Base-by-base conservation (phyloP, 2,329 filamentous ascomycete species). In the Rhexocercosporidium sp. region DNA sequence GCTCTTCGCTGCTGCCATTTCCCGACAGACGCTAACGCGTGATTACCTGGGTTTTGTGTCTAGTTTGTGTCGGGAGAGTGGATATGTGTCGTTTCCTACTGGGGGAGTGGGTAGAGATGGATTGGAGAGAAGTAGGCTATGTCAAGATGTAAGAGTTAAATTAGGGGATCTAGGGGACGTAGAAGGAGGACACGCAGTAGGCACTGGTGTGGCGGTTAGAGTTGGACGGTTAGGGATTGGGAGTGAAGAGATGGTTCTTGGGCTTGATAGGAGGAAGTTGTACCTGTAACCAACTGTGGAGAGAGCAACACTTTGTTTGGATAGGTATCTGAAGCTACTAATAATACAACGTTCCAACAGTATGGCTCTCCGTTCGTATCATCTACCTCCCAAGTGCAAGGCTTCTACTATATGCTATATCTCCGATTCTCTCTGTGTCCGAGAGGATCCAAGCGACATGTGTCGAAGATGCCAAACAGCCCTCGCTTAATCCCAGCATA, bases 81-180 rank as follows among this genome's bases (percentile, higher is more conserved):
- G 59, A 12, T 66, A 69, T 60, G 46, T 70, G 0, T 18, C 37
- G 8, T 66, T 72, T 41, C 70, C 67, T 3, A 31, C 47, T 14
- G 72, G 72, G 11, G 71, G 70, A 1, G 53, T 71, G 4, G 22
- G 39, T 12, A 56, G 71, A 8, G 59, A 64, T 64, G 70, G 67
- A 0, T 20, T 69, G 12, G 12, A 64, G 16, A 56, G 69, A 39
- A 66, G 39, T n/a, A 51, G 56, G 18, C 59, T 66, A 29, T 53
- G 71, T 34, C 59, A 51, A n/a, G 62, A 54, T 27, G 12, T 70
- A 41, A 71, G 66, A 53, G 49, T 75, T 39, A 63, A 64, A 20
- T n/a, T 73, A 3, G 73, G 72, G 41, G 72, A 73, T 64, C 62
- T 69, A n/a, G 70, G 72, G 1, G 70, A 71, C 59, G 68, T 71